Conservation (phyloP, 2,329 filamentous ascomycete species). For the Colletotrichum nymphaeae region DNA sequence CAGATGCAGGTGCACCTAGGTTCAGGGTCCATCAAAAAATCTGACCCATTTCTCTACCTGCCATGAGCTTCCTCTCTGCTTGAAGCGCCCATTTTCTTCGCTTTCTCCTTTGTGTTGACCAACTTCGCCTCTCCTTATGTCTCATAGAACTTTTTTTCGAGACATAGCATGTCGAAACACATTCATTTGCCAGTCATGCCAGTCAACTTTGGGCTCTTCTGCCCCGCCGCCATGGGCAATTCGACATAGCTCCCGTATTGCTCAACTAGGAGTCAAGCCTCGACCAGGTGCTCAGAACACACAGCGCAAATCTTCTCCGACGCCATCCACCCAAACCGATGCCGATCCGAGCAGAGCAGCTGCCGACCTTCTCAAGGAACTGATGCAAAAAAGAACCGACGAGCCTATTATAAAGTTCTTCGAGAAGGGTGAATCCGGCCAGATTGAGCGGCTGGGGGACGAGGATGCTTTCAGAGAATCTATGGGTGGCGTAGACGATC, state of each 20-base stretch:
- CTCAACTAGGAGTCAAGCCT: conserved; percentile 25
- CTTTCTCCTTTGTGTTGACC: conserved; percentile 7
- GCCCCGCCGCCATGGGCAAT: conserved; percentile 43
- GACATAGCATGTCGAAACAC: conserved; percentile 49
- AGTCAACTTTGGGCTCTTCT: conserved; percentile 44
- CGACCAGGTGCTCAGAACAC: background rate
- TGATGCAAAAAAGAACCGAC: conserved; percentile 30
- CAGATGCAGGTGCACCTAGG: background rate
- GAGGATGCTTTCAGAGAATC: conserved; percentile 55
- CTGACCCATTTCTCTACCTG: conserved; percentile 12
- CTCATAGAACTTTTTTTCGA: conserved; percentile 41
- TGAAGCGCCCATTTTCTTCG: background rate
- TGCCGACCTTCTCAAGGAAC: conserved; percentile 38
- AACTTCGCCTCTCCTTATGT: conserved; percentile 33
- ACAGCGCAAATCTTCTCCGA: background rate
- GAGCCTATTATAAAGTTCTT: conserved; percentile 56
- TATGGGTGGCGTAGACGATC: conserved; percentile 45
- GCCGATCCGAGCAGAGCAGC: conserved; percentile 14
- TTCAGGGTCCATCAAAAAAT: conserved; percentile 35
- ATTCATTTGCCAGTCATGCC: conserved; percentile 52
- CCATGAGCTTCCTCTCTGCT: conserved; percentile 3
- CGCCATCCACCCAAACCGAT: background rate
- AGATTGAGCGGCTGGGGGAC: conserved; percentile 50
- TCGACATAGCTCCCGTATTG: conserved; percentile 46
- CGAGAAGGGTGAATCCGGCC: conserved; percentile 55